These are phyloP conservation scores for Scleroderma bovista DNA, from an alignment of 768 basidiomycete genomes.

Conservation along the genomic window DNA sequence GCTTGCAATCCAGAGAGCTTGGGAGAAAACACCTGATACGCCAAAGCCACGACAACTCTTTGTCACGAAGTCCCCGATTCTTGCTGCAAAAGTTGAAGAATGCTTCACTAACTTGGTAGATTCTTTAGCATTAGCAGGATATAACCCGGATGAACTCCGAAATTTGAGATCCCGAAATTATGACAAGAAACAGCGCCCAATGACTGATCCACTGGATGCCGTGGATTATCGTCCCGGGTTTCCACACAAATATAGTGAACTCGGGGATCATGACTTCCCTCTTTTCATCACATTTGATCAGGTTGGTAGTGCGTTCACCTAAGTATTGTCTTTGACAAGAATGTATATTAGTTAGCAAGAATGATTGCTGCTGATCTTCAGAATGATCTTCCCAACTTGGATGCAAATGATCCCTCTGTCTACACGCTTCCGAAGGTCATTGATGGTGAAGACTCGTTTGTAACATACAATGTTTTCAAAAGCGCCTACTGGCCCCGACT, in stretches of 20 bases:
- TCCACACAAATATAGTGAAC: conserved; percentile 48
- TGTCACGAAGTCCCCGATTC: conserved; percentile 61
- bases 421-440: conserved; percentile 14
- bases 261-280: conserved; percentile 60
- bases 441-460: conserved; percentile 17
- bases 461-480: conserved; percentile 46
- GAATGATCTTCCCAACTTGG: background rate
- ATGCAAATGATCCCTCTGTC: conserved; percentile 4
- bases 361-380: conserved; percentile 24
- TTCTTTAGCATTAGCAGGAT: conserved; percentile 35
- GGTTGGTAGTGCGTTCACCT: conserved; percentile 28
- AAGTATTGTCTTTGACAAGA: background rate
- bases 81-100: conserved; percentile 67
- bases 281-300: conserved; percentile 63
- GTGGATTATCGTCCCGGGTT: conserved; percentile 17
- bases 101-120: conserved; percentile 51
- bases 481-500: conserved; percentile 57
- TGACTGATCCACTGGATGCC: conserved; percentile 35
- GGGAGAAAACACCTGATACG: conserved; percentile 31
- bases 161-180: conserved; percentile 16
- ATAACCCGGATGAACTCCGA: conserved; percentile 35
- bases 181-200: conserved; percentile 17
- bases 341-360: conserved; percentile 12
- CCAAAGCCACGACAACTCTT: conserved; percentile 62
- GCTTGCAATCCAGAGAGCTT: conserved; percentile 58